Percentiles rank a stretch among this genome's conserved stretches.
Evolutionary conservation across 2,329 filamentous ascomycete genomes (phyloP).

Genomic region (Colletotrichum costaricense): DNA sequence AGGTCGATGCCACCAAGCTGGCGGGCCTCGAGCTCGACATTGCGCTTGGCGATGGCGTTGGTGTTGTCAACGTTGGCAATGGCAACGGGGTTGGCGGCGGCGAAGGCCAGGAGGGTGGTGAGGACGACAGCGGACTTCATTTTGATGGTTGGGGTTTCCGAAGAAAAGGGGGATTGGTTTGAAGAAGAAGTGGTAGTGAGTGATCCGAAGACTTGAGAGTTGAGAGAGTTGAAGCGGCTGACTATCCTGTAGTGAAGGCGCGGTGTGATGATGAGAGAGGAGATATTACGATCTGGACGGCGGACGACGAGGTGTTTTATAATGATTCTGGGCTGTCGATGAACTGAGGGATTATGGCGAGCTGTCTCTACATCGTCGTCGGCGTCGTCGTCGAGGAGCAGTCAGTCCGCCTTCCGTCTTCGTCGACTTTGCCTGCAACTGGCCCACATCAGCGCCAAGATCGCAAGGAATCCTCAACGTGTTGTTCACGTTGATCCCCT

Average conservation of each 20-base stretch:
- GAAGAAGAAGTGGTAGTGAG: background rate
- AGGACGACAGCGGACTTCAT: slow-evolving; percentile 34
- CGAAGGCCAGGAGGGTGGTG: slow-evolving; percentile 9
- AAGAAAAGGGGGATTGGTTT: background rate
- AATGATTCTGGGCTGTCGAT: background rate
- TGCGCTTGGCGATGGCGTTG: background rate
- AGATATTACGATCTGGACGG: background rate
- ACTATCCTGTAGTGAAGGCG: slow-evolving; percentile 30
- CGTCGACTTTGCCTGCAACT: slow-evolving; percentile 2
- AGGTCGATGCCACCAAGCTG: background rate
- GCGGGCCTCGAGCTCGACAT: background rate
- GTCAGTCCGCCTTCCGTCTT: slow-evolving; percentile 8
- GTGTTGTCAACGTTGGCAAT: slow-evolving; percentile 2
- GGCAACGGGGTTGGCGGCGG: slow-evolving; percentile 25
- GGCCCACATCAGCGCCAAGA: slow-evolving; percentile 3
- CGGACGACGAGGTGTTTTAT: slow-evolving; percentile 26
- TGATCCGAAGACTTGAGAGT: slow-evolving; percentile 15
- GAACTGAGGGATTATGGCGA: background rate
- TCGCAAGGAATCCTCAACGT: slow-evolving; percentile 6
- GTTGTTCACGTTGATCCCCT: slow-evolving; percentile 3
- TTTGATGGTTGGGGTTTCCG: slow-evolving; percentile 9
- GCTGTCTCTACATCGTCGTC: background rate
- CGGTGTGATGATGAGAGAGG: slow-evolving; percentile 21
- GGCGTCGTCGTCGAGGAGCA: background rate
- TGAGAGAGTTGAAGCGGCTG: slow-evolving; percentile 26